Evolutionary conservation across 495 filamentous ascomycete genomes (phyloP), one percentile per base, ranked within the genome.

Genomic region (Bacidia rubella): DNA sequence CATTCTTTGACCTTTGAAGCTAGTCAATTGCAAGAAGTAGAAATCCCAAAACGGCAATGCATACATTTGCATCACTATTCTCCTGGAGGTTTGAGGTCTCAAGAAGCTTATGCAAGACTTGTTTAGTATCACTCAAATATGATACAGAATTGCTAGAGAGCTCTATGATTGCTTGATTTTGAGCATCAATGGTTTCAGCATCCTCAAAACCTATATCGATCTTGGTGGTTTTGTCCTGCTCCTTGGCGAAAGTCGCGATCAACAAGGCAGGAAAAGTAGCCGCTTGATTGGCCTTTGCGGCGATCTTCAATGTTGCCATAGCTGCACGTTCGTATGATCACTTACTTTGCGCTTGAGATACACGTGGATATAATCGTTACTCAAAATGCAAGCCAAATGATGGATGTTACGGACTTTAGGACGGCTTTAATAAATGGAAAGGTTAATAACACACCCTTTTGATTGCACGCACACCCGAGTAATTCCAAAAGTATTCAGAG

Each of bases 211-310:
- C 65, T 57, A 76, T 71, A 32, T 61, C 58, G 54, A 78, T 68
- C n/a, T 66, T 65, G 2, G 67, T 66, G 32, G 52, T 67, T 1
- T 70, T 65, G 22, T 69, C 67, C 21, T 66, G 66, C 60, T 72
- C 66, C 38, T 76, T 77, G 60, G 74, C 65, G 7, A 72, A 74
- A 25, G 68, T 67, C 4, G 69, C 74, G 55, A 74, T 66, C 42
- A 78, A 63, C 11, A 75, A 60, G 21, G 71, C 69, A 1, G 75
- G 75, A 17, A 77, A 61, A 50, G 74, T 55, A 1, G 62, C 65
- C 26, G 74, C 67, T 56, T 83, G 78, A 62, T 70, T 85, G 56
- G 74, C 79, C 61, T 79, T 76, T 11, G 66, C 78, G 60, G 80
- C 81, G 66, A 83, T 68, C 54, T 67, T 79, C 22, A 83, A 60